Evolutionary conservation across 2,329 filamentous ascomycete species (phyloP), one percentile per base, ranked within the genome.

Genomic region (Neofusicoccum cordaticola): DNA sequence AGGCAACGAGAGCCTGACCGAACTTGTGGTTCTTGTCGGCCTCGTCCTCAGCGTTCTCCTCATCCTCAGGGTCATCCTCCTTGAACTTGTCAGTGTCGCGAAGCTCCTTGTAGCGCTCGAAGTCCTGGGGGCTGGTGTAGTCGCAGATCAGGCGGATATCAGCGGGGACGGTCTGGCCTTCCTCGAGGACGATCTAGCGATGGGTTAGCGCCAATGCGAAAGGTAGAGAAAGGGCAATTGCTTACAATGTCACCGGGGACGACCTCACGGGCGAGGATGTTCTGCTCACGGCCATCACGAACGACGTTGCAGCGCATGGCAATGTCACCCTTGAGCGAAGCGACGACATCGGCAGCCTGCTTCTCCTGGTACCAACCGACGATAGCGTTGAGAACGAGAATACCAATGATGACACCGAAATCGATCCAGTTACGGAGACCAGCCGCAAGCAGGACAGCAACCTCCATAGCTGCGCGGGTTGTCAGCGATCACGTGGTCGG

Each of bases 331-430:
- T 91, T 91, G 67, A 92, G 81, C 68, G 82, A 86, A 64, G 89
- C 89, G 72, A 91, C 89, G 72, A 91, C 88, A 78, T 92, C 89
- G 69, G 88, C 89, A 71, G 89, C 89, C 79, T 91, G 89, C 82
- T 92, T 92, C 80, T 92, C 89, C 77, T 91, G 89, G 78, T 92
- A 91, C 86, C 89, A 92, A 82, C 89, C 89, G 76, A 91, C 89
- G 68, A 88, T 80, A 69, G 89, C 89, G 81, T 92, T 92, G 68
- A 92, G 87, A 74, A 88, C 71, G 64, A 92, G 81, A 78, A 92
- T 92, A 82, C 85, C 89, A 71, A 88, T 86, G 76, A 92, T 92
- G 77, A 92, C 88, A 84, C 88, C 89, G 70, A 91, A 85, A 81
- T 92, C 89, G 69, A 91, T 84, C 89, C 89, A 92, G 79, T 90